Base-by-base conservation (phyloP, 345 rosid genomes). In the Fremontodendron californicum region DNA sequence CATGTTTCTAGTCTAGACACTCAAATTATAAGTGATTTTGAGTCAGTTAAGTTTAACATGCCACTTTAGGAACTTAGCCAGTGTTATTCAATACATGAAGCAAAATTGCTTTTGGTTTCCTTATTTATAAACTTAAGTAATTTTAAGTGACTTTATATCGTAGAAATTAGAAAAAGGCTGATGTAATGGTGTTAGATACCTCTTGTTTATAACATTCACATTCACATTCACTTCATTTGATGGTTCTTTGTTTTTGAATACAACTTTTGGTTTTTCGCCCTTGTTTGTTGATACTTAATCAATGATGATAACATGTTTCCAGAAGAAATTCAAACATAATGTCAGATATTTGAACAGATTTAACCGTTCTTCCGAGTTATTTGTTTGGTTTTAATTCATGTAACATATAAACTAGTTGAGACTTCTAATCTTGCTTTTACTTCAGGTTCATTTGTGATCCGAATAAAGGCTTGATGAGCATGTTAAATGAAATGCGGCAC, bases 391-490 rank as follows among this genome's bases (percentile, higher is more conserved):
- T 5, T 4, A 29, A 70, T 70, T 29, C 74, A 48, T 46, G 9
- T 29, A 16, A 46, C 13, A 29, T 46, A 29, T 29, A 18, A 29
- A 18, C 42, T 29, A 48, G 13, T 25, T 35, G 48, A 19, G 64
- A 64, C 40, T 25, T 75, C 15, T 40, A 52, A 66, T 27, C 40
- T n/a, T 48, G 60, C 39, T 46, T 27, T 43, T 45, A 25, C 35
- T 43, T 11, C 90, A 89, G 98, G 98, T 88, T 92, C 96, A 10
- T 94, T 94, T 37, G 97, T 94, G 75, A 78, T 93, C 61, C 90
- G 98, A 48, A 88, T 93, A 82, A 93, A 93, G 85, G 97, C 90
- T 46, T 92, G 90, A 92, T 35, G 57, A 62, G 25, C 75, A 39
- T 3, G 43, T 72, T 39, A 29, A 5, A 2, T 1, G 60, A 48